Conservation (phyloP, 1,284 basidiomycete genomes). For the Flammula alnicola region DNA sequence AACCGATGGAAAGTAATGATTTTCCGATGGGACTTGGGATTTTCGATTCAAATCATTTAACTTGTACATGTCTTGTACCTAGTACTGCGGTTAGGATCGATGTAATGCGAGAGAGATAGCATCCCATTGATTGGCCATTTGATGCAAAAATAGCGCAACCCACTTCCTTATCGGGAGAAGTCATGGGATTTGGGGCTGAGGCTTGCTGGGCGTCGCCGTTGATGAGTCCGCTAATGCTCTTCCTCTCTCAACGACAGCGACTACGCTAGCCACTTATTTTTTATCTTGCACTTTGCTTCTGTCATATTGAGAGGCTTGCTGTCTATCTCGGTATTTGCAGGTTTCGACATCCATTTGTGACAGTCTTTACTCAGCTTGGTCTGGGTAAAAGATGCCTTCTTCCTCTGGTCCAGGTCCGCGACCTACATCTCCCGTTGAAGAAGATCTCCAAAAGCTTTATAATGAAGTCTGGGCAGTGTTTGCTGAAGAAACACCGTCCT, state of each 20-base stretch:
- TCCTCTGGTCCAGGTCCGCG: slow-evolving; percentile 29
- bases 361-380: too few relatives aligned
- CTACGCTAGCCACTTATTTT: slow-evolving; percentile 6
- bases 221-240: slow-evolving; percentile 10
- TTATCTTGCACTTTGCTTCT: background rate
- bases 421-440: slow-evolving; percentile 54
- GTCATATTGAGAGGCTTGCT: too few relatives aligned
- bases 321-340: too few relatives aligned
- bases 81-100: too few relatives aligned
- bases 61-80: too few relatives aligned
- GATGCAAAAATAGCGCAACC: slow-evolving; percentile 19
- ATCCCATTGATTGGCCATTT: too few relatives aligned
- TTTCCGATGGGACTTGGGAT: too few relatives aligned
- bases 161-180: slow-evolving; percentile 22
- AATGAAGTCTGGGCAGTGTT: slow-evolving; percentile 74
- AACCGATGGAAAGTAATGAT: too few relatives aligned
- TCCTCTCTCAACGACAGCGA: slow-evolving; percentile 15
- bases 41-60: too few relatives aligned
- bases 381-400: slow-evolving; percentile 20
- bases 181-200: slow-evolving; percentile 24
- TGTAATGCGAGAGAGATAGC: too few relatives aligned
- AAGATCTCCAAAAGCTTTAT: slow-evolving; percentile 71
- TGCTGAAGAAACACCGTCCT: slow-evolving; percentile 40
- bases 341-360: too few relatives aligned
- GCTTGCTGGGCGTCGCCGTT: slow-evolving; percentile 14